phyloP scores from a whole-genome alignment of 2,329 filamentous ascomycete species.

The Ophiostoma tasmaniense region DNA sequence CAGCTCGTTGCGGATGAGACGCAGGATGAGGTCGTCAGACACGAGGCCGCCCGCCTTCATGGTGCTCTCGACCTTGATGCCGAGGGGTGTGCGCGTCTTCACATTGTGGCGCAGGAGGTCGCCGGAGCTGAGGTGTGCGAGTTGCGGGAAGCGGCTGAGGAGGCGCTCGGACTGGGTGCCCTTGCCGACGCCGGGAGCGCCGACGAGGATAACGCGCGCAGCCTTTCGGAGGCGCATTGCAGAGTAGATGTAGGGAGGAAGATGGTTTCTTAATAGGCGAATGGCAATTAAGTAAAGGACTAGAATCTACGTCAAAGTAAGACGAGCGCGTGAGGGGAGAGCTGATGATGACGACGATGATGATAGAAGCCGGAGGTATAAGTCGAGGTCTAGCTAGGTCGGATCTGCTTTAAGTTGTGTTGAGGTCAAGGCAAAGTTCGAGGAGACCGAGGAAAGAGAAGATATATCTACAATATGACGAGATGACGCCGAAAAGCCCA shows the following conservation, averaged over 20 bases:
- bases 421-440: neutral
- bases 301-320: too few relatives aligned
- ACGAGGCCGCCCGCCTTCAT: slow-evolving; percentile 89
- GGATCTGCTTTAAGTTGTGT: neutral
- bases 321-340: too few relatives aligned
- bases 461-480: neutral
- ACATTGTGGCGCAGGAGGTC: slow-evolving; percentile 91
- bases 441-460: neutral
- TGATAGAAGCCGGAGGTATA: neutral
- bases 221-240: slow-evolving; percentile 64
- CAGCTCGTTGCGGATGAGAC: slow-evolving; percentile 85
- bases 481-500: neutral
- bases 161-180: slow-evolving; percentile 90
- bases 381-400: neutral
- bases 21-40: slow-evolving; percentile 81
- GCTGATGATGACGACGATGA: neutral
- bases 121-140: slow-evolving; percentile 87
- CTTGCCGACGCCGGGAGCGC: slow-evolving; percentile 94
- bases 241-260: too few relatives aligned
- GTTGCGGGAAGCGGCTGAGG: slow-evolving; percentile 75
- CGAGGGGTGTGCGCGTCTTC: slow-evolving; percentile 74
- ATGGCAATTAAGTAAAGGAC: too few relatives aligned
- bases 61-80: slow-evolving; percentile 79
- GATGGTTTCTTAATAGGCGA: too few relatives aligned
- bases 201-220: slow-evolving; percentile 87